Percentiles rank a stretch among this genome's conserved stretches.
These are phyloP conservation scores for Nicotiana benthamiana DNA, from an alignment of 257 asterid genomes.

Conservation along the genomic window DNA sequence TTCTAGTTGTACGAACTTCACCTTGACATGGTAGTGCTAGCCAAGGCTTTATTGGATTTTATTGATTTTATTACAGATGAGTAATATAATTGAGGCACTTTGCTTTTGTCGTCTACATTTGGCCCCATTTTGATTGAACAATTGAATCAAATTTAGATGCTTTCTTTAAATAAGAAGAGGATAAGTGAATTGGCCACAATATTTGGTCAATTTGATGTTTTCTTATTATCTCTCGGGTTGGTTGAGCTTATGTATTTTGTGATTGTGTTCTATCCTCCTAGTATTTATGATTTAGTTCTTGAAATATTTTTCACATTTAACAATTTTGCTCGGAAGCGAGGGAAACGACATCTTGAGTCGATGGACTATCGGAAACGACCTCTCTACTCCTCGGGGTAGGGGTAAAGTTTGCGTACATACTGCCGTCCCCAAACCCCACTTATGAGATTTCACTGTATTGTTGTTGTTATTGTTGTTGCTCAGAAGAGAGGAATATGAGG, in stretches of 20 bases:
- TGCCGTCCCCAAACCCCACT: no score
- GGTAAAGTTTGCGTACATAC: no score
- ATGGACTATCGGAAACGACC: no score
- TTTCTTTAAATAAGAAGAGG: background rate
- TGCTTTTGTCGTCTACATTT: background rate
- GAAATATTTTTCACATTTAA: background rate
- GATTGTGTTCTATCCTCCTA: background rate
- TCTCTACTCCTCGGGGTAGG: no score
- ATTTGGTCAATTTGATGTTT: background rate
- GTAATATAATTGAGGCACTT: background rate
- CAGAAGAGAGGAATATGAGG: no score
- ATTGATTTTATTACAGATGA: background rate
- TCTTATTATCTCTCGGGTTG: background rate
- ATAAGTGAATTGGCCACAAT: background rate
- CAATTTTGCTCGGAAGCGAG: no score
- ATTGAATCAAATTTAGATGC: background rate
- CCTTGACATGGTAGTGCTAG: background rate
- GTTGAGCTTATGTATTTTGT: background rate
- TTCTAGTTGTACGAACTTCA: background rate
- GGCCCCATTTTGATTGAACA: background rate
- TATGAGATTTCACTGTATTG: no score
- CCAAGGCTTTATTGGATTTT: background rate
- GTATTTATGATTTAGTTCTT: background rate
- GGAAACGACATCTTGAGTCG: no score
- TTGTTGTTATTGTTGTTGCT: no score